These are phyloP conservation scores for Solanum ossicruentum DNA, from an alignment of 257 asterid species.

Conservation along the genomic window DNA sequence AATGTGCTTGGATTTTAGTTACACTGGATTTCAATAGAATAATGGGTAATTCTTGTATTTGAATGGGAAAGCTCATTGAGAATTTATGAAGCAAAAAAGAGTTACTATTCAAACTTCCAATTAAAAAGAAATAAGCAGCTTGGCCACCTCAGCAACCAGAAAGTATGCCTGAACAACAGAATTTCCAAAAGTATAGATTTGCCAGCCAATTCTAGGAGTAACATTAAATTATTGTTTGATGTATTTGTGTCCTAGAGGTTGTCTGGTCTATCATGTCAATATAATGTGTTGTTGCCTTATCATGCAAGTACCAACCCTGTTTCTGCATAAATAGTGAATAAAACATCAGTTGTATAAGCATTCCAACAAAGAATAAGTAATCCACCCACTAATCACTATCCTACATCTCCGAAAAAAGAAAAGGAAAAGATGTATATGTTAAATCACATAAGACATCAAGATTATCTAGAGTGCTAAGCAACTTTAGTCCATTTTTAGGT, in stretches of 20 bases:
- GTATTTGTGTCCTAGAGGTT: constrained; percentile 79
- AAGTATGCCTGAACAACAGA: constrained; percentile 97
- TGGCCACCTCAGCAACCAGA: constrained; percentile 80
- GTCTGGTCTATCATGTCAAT: constrained; percentile 99
- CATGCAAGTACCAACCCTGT: constrained; percentile 99
- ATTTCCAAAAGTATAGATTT: constrained; percentile 94
- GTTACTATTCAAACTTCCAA: neutral
- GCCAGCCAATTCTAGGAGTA: constrained; percentile 97
- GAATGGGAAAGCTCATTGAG: neutral
- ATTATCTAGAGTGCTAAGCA: neutral
- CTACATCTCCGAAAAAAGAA: neutral
- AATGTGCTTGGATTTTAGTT: neutral
- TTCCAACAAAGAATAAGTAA: neutral
- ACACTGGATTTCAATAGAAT: neutral
- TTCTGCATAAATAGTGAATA: constrained; percentile 30
- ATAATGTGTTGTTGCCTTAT: constrained; percentile 87
- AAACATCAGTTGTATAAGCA: neutral
- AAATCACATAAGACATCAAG: neutral
- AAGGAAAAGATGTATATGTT: neutral
- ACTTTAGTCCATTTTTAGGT: neutral
- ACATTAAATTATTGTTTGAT: constrained; percentile 67
- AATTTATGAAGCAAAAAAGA: neutral
- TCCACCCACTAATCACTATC: neutral
- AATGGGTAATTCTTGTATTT: neutral
- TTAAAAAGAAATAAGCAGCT: neutral